Base-by-base conservation (phyloP, 495 filamentous ascomycete genomes). In the Cercophora sp. region DNA sequence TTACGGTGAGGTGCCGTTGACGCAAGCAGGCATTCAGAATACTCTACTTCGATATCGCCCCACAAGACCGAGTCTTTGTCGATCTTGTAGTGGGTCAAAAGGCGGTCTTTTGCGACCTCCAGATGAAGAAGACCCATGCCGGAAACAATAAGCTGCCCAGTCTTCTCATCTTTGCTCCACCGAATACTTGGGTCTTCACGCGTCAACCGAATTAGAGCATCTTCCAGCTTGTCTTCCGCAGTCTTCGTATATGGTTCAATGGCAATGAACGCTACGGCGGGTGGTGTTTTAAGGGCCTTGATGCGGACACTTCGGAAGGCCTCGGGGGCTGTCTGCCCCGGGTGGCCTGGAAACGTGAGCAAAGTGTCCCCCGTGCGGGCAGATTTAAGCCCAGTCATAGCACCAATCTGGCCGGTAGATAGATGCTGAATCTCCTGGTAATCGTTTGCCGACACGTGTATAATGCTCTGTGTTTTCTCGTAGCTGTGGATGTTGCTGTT, bases 81-180 rank as follows among this genome's bases (percentile, higher is more conserved):
- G 78, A 70, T 89, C 63, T 92, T 96, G 68, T 96, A 84, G 56
- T 96, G 89, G 29, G 86, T 85, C 46, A 92, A 79, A 5, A 99
- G 81, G 18, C 92, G 79, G 68, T 97, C 89, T 23, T 85, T 76
- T 3, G 94, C 91, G 29, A 99, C 93, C 57, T 99, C 94, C 2
- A 99, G 82, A 66, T 99, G 94, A n/a, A 99, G 80, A 47, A 96
- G 89, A 2, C 94, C 94, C 94, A 99, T 99, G 9, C 94, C 94
- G 31, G 87, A 89, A 1, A 99, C 75, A 8, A 95, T 84, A 15
- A 91, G 96, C 57, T 96, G 92, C 1, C 91, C 93, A 0, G 89
- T 90, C 62, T 96, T 94, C 57, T 91, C 85, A 61, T 97, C 89
- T 18, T 86, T 71, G 40, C 73, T 85, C 62, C 96, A 83, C 20